These are phyloP conservation scores for Sordariomycetes sp. DNA, from an alignment of 2,329 filamentous ascomycete genomes.

Conservation along the genomic window DNA sequence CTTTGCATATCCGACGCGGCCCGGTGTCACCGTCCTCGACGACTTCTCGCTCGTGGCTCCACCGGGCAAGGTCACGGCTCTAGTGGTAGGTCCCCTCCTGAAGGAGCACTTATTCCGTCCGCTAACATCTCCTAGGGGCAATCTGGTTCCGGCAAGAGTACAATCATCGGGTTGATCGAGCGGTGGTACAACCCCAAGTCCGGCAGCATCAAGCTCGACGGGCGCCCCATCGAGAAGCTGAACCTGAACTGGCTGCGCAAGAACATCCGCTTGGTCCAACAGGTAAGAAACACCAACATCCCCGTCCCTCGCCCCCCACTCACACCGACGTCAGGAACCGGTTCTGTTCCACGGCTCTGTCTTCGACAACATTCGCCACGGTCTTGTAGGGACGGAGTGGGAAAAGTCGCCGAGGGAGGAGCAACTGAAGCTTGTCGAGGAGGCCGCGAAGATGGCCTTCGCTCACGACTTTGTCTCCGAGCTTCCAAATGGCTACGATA, in stretches of 20 bases:
- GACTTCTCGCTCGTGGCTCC: conserved; percentile 30
- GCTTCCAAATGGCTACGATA: conserved; percentile 46
- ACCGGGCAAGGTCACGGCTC: conserved; percentile 36
- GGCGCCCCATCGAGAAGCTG: conserved; percentile 25
- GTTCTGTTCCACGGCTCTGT: conserved; percentile 42
- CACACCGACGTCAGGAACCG: conserved; percentile 27
- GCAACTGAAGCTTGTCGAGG: conserved; percentile 29
- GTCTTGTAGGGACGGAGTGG: conserved; percentile 27
- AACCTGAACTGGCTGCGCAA: conserved; percentile 42
- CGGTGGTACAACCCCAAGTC: conserved; percentile 44
- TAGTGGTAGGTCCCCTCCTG: conserved; percentile 33
- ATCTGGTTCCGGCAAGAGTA: conserved; percentile 49
- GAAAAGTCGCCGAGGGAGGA: conserved; percentile 26
- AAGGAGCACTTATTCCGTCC: background rate
- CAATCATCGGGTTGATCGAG: conserved; percentile 44
- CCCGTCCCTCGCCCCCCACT: background rate
- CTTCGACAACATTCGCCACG: conserved; percentile 39
- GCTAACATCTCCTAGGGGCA: conserved; percentile 30
- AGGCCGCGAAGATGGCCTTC: conserved; percentile 38
- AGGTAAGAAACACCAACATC: conserved; percentile 12
- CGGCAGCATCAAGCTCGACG: conserved; percentile 34
- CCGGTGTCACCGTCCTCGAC: conserved; percentile 33
- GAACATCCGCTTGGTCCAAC: conserved; percentile 39
- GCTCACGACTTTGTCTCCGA: conserved; percentile 41
- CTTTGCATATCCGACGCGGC: conserved; percentile 48